Conservation (phyloP, 2,329 filamentous ascomycete genomes). For the Aspergillus awamori region DNA sequence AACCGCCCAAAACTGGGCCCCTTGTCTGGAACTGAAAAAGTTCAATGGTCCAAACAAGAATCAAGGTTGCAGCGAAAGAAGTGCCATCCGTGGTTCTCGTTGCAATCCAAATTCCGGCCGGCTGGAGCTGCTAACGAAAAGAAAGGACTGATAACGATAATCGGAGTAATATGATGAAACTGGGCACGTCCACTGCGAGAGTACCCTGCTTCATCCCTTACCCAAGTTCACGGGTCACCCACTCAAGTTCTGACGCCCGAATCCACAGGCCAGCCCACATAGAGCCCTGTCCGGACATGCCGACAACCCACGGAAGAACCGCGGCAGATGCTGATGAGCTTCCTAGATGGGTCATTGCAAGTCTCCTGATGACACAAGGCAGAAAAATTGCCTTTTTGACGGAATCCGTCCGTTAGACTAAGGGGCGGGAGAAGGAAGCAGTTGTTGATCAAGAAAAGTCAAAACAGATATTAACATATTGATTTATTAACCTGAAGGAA, state of each 20-base stretch:
- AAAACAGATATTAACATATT: no score
- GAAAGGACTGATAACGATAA: not conserved
- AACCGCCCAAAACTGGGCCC: slow-evolving; percentile 4
- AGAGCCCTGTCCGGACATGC: not conserved
- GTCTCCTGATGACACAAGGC: not conserved
- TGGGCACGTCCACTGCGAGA: not conserved
- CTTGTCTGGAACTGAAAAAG: slow-evolving; percentile 2
- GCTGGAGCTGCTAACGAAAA: not conserved
- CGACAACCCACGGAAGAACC: not conserved
- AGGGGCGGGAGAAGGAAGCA: not conserved
- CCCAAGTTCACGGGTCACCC: slow-evolving; percentile 1
- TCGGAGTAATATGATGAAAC: not conserved
- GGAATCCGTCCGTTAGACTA: slow-evolving; percentile 4
- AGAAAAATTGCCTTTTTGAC: not conserved
- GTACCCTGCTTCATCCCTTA: slow-evolving; percentile 4
- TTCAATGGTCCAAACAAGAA: not conserved
- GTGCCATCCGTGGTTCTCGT: not conserved
- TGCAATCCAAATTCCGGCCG: not conserved
- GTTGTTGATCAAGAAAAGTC: not conserved
- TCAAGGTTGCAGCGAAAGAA: slow-evolving; percentile 1
- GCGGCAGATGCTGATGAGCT: not conserved
- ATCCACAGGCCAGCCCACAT: not conserved
- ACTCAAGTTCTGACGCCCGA: slow-evolving; percentile 1
- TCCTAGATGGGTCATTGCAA: not conserved
- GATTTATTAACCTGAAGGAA: no score